Evolutionary conservation across 352 stramenopile genomes (phyloP).

Genomic region (Phytophthora uliginosa): DNA sequence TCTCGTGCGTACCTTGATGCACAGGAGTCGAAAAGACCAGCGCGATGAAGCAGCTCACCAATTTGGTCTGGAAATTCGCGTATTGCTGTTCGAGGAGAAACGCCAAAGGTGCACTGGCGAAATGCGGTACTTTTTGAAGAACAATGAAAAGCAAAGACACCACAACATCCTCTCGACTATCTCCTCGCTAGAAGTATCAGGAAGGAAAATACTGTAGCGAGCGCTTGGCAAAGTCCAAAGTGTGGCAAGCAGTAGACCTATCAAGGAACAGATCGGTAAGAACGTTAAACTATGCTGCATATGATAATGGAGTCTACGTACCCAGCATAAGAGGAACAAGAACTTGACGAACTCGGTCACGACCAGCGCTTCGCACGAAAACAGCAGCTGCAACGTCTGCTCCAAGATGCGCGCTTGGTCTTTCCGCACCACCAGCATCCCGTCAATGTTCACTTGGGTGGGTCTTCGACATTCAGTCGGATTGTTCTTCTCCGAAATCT

Average conservation of each 20-base stretch:
- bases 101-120: slow-evolving; percentile 33
- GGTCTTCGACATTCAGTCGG: slow-evolving; percentile 4
- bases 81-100: slow-evolving; percentile 56
- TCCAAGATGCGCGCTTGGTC: slow-evolving; percentile 43
- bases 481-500: neutral
- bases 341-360: slow-evolving; percentile 49
- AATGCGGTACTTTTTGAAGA: slow-evolving; percentile 41
- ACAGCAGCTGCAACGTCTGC: slow-evolving; percentile 44
- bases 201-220: slow-evolving; percentile 37
- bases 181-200: slow-evolving; percentile 8
- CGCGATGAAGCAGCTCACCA: slow-evolving; percentile 33
- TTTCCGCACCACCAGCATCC: slow-evolving; percentile 36
- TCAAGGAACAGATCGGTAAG: slow-evolving; percentile 10
- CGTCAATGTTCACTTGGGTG: slow-evolving; percentile 38
- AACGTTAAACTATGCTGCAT: neutral
- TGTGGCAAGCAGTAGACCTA: slow-evolving; percentile 27
- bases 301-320: slow-evolving; percentile 11
- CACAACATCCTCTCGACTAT: slow-evolving; percentile 8
- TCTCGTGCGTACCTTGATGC: slow-evolving; percentile 18
- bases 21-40: slow-evolving; percentile 29
- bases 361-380: slow-evolving; percentile 44
- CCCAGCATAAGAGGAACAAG: slow-evolving; percentile 40
- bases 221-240: slow-evolving; percentile 41
- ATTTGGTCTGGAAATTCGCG: slow-evolving; percentile 38
- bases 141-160: slow-evolving; percentile 20